Conservation (phyloP, 306 rosid species). For the Cucumis cinereus region DNA sequence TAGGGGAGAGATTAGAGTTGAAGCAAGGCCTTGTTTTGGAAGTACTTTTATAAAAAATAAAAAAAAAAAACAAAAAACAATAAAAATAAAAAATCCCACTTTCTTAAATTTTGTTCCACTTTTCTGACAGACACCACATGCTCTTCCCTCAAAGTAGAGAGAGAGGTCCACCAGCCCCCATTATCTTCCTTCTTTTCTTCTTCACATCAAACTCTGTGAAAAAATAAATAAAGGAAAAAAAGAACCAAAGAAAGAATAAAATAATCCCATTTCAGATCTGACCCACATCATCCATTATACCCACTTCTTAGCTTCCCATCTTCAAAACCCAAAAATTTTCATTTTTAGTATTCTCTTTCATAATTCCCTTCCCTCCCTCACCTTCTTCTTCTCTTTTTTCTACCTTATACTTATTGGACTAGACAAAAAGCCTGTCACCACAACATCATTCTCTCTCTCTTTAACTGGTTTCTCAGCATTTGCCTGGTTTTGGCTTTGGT, state of each 20-base stretch:
- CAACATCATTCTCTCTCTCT: background rate
- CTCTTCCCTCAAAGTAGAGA: background rate
- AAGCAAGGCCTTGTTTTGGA: background rate
- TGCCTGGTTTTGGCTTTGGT: background rate
- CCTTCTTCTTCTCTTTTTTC: background rate
- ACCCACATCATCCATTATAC: background rate
- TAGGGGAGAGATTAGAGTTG: background rate
- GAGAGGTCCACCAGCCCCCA: constrained; percentile 2
- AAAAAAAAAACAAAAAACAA: too few relatives aligned
- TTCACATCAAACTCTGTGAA: background rate
- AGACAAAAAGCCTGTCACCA: constrained; percentile 3
- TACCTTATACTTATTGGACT: background rate
- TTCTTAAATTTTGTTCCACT: constrained; percentile 6
- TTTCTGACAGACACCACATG: constrained; percentile 7
- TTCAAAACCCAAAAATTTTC: background rate
- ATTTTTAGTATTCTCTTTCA: background rate
- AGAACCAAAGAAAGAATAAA: background rate
- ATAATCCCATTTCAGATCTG: background rate
- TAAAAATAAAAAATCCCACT: background rate
- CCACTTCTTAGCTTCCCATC: background rate
- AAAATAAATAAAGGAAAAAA: background rate
- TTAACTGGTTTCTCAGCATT: background rate
- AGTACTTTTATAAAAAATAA: background rate
- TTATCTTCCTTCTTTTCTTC: background rate
- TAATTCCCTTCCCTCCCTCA: background rate